phyloP scores from a whole-genome alignment of 164 flowering plant species.

The Magnolia officinalis region DNA sequence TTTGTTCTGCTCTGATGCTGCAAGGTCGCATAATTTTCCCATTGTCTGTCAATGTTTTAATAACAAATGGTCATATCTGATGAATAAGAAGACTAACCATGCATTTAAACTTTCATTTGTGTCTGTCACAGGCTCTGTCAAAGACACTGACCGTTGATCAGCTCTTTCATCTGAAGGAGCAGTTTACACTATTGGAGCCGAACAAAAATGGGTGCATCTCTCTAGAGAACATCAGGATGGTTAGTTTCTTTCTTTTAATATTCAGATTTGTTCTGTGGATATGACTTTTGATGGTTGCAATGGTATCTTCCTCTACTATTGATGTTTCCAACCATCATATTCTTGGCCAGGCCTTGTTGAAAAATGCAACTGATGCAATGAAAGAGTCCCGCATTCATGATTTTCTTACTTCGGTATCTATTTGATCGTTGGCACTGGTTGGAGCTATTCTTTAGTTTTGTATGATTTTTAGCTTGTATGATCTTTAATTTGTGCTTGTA shows the following conservation, averaged over 20 bases:
- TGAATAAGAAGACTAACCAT: not conserved
- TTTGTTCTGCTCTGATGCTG: no score
- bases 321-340: constrained; percentile 1
- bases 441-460: not conserved
- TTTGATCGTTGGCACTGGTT: not conserved
- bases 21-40: no score
- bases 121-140: constrained; percentile 61
- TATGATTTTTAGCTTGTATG: not conserved
- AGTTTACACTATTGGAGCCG: constrained; percentile 69
- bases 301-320: not conserved
- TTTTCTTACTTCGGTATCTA: constrained; percentile 57
- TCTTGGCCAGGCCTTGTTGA: constrained; percentile 62
- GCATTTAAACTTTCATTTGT: constrained; percentile 6
- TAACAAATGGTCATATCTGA: not conserved
- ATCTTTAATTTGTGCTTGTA: not conserved
- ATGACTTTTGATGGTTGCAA: not conserved
- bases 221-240: constrained; percentile 60
- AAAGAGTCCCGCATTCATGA: constrained; percentile 84
- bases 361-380: constrained; percentile 87
- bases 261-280: not conserved
- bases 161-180: constrained; percentile 67
- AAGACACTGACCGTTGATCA: constrained; percentile 76
- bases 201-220: constrained; percentile 58
- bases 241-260: constrained; percentile 22
- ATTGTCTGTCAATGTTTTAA: not conserved